phyloP scores from a whole-genome alignment of 495 filamentous ascomycete species.

The Penicillium paradoxum region DNA sequence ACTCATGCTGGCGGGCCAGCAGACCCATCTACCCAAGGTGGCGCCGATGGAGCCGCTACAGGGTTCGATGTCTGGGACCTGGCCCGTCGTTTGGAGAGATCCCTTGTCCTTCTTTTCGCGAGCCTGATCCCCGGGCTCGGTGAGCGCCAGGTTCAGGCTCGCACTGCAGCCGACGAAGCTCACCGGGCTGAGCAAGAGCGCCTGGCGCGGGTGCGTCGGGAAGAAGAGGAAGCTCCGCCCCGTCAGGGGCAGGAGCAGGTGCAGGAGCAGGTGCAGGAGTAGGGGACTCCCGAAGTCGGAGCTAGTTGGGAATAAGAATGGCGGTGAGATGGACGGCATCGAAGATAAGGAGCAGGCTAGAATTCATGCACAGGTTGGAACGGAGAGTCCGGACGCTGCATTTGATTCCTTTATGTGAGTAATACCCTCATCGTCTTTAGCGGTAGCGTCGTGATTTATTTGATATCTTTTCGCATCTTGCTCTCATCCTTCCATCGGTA shows the following conservation, averaged over 20 bases:
- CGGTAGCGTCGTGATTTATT: neutral
- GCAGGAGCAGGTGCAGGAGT: neutral
- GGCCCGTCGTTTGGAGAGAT: slow-evolving; percentile 63
- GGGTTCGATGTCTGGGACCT: slow-evolving; percentile 32
- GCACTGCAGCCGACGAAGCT: slow-evolving; percentile 52
- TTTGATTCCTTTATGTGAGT: neutral
- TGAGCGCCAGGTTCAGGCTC: slow-evolving; percentile 71
- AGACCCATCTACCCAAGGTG: slow-evolving; percentile 26
- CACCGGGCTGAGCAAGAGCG: slow-evolving; percentile 43
- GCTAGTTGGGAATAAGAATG: neutral
- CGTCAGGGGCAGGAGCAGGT: neutral
- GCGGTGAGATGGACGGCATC: no score
- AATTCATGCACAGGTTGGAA: no score
- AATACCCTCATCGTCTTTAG: neutral
- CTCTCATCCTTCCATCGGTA: no score
- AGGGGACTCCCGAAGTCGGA: neutral
- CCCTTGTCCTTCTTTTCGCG: slow-evolving; percentile 75
- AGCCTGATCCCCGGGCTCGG: slow-evolving; percentile 82
- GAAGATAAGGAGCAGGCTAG: no score
- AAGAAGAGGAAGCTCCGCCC: neutral
- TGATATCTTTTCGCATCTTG: no score
- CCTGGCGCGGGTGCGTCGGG: slow-evolving; percentile 10
- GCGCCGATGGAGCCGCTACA: neutral
- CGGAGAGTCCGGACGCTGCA: neutral
- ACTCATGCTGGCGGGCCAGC: slow-evolving; percentile 46